Evolutionary conservation across 2,329 filamentous ascomycete species (phyloP), one percentile per base, ranked within the genome.

Genomic region (Ophiocordyceps camponoti-leonardi): DNA sequence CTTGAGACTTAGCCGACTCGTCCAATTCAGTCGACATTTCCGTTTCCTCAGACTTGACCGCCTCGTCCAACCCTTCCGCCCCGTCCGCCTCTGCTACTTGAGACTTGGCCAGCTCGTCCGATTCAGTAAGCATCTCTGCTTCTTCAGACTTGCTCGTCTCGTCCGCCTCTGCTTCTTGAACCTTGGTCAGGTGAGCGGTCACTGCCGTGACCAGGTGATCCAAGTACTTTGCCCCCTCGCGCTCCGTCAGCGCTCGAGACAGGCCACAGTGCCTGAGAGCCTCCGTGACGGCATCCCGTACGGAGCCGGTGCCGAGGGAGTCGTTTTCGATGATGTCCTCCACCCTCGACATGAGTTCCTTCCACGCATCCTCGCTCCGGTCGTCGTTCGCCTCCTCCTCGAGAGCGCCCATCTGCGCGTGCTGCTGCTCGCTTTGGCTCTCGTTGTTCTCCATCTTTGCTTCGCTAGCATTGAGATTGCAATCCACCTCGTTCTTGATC

Each of bases 401-500:
- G 10, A 16, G 3, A 19, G 19, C 39, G 19, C 12, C n/a, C 39
- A 4, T 13, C 18, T 46, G 45, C 30, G 49, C 47, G 40, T 46
- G 45, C 30, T 53, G 45, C 33, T 53, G 47, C 41, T 51, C 48
- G 42, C 43, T 44, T 33, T 19, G 35, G 18, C 35, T 49, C 49
- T n/a, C 50, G 51, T 20, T 50, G 50, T 20, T 45, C 42, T 2
- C 42, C 43, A 49, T 46, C 35, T 57, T 51, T 4, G 45, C 49
- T 33, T 62, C 59, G 4, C 49, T 51, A 41, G 61, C 59, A 18
- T 56, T 50, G 39, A 61, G 55, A 2, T 61, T 60, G 2, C 79
- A 52, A 10, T 79, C 65, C 16, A 86, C 71, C 14, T 69, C 62
- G 37, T 68, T 69, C 59, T 93, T 82, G 52, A 85, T 85, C 13